These are phyloP conservation scores for Trichoderma parareesei DNA, from an alignment of 495 filamentous ascomycete genomes.

Conservation along the genomic window DNA sequence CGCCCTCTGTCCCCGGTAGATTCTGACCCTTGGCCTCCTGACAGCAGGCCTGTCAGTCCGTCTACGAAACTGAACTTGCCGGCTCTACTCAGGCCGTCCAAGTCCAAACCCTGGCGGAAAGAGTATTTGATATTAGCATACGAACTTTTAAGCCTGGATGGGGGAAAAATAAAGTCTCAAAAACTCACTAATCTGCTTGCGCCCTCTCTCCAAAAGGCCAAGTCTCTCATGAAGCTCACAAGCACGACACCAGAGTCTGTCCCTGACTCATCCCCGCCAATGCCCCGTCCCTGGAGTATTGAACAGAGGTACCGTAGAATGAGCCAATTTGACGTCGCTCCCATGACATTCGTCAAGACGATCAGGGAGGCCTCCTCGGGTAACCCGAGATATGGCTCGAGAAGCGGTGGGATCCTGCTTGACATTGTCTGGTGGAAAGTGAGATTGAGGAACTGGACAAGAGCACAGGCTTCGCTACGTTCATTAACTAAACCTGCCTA, in stretches of 20 bases:
- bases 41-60: conserved; percentile 49
- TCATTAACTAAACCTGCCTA: no score
- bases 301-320: conserved; percentile 55
- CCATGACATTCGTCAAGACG: conserved; percentile 65
- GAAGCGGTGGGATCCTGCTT: conserved; percentile 51
- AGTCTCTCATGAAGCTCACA: conserved; percentile 71
- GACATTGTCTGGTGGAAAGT: conserved; percentile 19
- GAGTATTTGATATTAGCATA: neutral
- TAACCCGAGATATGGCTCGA: conserved; percentile 54
- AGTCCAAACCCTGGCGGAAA: conserved; percentile 53
- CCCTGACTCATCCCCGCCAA: conserved; percentile 14
- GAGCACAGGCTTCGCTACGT: no score
- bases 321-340: conserved; percentile 69
- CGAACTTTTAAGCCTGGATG: no score
- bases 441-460: no score
- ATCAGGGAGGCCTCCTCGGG: conserved; percentile 47
- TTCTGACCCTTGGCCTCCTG: conserved; percentile 8
- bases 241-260: conserved; percentile 50
- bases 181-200: conserved; percentile 50
- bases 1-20: neutral
- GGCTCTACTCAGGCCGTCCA: conserved; percentile 48
- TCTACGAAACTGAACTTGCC: conserved; percentile 64
- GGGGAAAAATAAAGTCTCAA: no score
- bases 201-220: conserved; percentile 64
- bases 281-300: conserved; percentile 28